phyloP scores from a whole-genome alignment of 495 filamentous ascomycete species.

The Cercophora samala region DNA sequence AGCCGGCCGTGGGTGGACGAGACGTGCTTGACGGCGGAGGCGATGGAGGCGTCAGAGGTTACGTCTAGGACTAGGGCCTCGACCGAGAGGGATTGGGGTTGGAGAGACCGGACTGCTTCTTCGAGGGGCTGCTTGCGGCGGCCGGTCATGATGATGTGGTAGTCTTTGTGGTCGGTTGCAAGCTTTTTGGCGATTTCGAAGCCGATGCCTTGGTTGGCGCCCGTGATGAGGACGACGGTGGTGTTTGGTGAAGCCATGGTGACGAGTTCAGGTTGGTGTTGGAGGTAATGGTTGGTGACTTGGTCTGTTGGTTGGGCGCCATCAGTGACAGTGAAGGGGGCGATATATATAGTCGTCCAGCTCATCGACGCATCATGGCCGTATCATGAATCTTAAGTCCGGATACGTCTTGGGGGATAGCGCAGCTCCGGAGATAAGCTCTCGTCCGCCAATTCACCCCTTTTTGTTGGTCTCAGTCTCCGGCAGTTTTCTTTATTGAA shows the following conservation, averaged over 20 bases:
- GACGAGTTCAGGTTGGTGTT: not conserved
- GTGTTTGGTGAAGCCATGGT: slow-evolving; percentile 20
- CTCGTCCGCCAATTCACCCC: not conserved
- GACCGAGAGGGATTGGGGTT: slow-evolving; percentile 16
- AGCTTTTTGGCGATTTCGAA: slow-evolving; percentile 44
- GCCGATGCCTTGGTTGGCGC: slow-evolving; percentile 50
- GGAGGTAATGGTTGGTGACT: too few species aligned
- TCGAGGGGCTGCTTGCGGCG: slow-evolving; percentile 25
- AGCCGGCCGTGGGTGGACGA: slow-evolving; percentile 39
- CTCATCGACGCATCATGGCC: not conserved
- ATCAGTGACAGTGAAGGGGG: not conserved
- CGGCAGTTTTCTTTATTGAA: not conserved
- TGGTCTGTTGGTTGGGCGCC: not conserved
- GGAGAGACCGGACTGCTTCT: slow-evolving; percentile 19
- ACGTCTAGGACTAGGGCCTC: slow-evolving; percentile 43
- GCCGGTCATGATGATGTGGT: slow-evolving; percentile 41
- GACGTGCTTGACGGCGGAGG: slow-evolving; percentile 38
- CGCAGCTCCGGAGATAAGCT: not conserved
- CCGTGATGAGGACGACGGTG: slow-evolving; percentile 45
- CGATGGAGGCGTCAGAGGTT: slow-evolving; percentile 51
- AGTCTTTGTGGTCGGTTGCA: slow-evolving; percentile 29
- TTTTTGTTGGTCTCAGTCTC: not conserved
- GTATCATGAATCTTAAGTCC: not conserved
- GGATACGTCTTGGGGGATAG: not conserved
- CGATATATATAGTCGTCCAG: not conserved